phyloP scores from a whole-genome alignment of 441 rosid genomes.

The Erodium trifolium region DNA sequence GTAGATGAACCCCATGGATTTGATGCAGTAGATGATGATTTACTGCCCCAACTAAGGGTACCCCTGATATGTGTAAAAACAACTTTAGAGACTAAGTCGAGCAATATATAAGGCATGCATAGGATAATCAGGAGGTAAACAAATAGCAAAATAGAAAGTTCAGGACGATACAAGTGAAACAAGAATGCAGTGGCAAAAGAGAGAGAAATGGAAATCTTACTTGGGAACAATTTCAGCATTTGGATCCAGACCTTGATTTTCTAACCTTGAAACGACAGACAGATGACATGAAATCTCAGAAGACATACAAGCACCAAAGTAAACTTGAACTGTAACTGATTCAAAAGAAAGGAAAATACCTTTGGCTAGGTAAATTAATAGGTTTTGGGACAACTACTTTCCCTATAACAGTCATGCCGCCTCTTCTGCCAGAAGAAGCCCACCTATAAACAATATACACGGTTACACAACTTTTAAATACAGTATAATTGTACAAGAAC shows the following conservation, averaged over 20 bases:
- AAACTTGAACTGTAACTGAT: slow-evolving; percentile 2
- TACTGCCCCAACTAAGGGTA: slow-evolving; percentile 93
- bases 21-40: slow-evolving; percentile 52
- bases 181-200: background rate
- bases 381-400: slow-evolving; percentile 98
- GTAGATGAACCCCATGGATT: slow-evolving; percentile 89
- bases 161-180: background rate
- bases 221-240: slow-evolving; percentile 98
- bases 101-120: background rate
- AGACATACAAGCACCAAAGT: too few relatives aligned
- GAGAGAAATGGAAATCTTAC: slow-evolving; percentile 42
- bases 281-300: slow-evolving; percentile 16
- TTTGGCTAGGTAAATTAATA: slow-evolving; percentile 94
- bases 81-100: slow-evolving; percentile 13
- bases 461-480: slow-evolving; percentile 12
- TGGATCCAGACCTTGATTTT: slow-evolving; percentile 93
- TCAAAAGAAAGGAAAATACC: slow-evolving; percentile 37
- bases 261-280: slow-evolving; percentile 60
- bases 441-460: slow-evolving; percentile 40
- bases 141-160: slow-evolving; percentile 4
- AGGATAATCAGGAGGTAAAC: background rate
- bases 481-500: background rate
- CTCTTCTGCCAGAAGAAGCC: slow-evolving; percentile 67
- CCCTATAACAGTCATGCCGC: slow-evolving; percentile 87
- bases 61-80: slow-evolving; percentile 47